These are phyloP conservation scores for Talaromyces nanjingensis DNA, from an alignment of 495 filamentous ascomycete species.

Conservation along the genomic window DNA sequence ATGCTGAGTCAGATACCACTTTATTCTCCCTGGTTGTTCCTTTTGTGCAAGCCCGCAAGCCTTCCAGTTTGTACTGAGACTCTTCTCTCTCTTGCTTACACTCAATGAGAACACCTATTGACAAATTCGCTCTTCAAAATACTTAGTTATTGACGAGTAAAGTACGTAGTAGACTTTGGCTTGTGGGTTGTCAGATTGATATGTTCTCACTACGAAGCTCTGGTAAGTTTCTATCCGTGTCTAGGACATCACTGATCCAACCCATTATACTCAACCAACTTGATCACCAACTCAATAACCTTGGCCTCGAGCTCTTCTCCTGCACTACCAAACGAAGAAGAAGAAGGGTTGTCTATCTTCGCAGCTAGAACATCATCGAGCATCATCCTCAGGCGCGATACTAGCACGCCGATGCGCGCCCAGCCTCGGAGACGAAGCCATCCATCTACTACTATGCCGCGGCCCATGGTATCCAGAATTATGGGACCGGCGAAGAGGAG, in stretches of 20 bases:
- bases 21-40: conserved; percentile 10
- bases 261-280: conserved; percentile 81
- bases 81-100: conserved; percentile 3
- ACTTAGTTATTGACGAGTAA: background rate
- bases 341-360: conserved; percentile 68
- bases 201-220: background rate
- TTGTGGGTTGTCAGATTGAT: background rate
- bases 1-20: conserved; percentile 17
- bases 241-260: conserved; percentile 52
- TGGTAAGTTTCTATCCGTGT: background rate
- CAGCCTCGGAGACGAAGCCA: conserved; percentile 88
- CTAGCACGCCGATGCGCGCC: conserved; percentile 89
- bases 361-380: conserved; percentile 73
- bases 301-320: conserved; percentile 32
- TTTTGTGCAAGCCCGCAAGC: conserved; percentile 3
- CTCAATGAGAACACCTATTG: conserved; percentile 7
- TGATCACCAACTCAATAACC: conserved; percentile 68
- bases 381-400: conserved; percentile 75
- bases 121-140: background rate
- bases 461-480: conserved; percentile 75
- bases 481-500: conserved; percentile 87
- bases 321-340: background rate
- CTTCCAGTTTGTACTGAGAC: conserved; percentile 15
- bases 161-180: background rate
- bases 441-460: conserved; percentile 85